These are phyloP conservation scores for Globisporangium yorkense DNA, from an alignment of 352 stramenopile genomes.

Conservation along the genomic window DNA sequence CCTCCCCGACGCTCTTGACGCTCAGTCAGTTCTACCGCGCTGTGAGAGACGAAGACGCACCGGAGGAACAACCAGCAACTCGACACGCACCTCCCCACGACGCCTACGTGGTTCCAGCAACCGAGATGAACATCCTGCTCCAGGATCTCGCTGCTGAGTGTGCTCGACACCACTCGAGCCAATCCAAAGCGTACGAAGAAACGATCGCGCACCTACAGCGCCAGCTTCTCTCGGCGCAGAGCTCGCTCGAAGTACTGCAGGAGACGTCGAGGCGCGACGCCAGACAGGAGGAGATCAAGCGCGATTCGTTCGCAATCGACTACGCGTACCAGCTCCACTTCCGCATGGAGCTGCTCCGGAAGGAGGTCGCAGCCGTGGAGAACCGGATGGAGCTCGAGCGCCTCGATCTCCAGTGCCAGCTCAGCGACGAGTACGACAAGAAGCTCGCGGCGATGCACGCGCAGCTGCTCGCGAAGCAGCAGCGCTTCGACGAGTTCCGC, in stretches of 20 bases:
- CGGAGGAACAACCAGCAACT: background rate
- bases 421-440: constrained; percentile 50
- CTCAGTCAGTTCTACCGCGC: constrained; percentile 10
- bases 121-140: constrained; percentile 13
- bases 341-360: constrained; percentile 24
- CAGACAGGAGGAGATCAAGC: constrained; percentile 27
- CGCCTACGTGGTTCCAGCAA: constrained; percentile 16
- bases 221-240: constrained; percentile 2
- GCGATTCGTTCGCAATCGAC: constrained; percentile 39
- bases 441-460: constrained; percentile 46
- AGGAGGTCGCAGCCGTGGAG: constrained; percentile 21
- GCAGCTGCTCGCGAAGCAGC: constrained; percentile 45
- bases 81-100: background rate
- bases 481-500: constrained; percentile 62
- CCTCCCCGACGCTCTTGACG: constrained; percentile 1
- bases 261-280: constrained; percentile 1
- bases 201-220: background rate
- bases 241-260: background rate
- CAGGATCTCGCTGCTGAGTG: constrained; percentile 10
- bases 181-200: background rate
- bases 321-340: constrained; percentile 39
- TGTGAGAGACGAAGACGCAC: background rate
- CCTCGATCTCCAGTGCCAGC: constrained; percentile 31
- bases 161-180: background rate
- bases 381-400: constrained; percentile 31